Base-by-base conservation (phyloP, 345 rosid genomes). In the Salix arbutifolia region DNA sequence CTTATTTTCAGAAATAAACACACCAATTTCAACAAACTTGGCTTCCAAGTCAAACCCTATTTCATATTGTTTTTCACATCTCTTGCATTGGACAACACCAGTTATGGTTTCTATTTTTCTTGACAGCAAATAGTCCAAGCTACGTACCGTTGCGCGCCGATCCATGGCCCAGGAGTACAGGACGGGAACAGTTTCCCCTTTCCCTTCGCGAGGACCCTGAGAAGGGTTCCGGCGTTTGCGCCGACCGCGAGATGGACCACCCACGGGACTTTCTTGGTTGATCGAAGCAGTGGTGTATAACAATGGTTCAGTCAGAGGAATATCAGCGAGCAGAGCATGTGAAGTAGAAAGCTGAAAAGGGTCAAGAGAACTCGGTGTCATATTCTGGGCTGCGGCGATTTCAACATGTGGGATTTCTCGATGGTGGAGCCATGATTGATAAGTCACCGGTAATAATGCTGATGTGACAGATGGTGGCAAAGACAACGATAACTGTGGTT, bases 111-210 rank as follows among this genome's bases (percentile, higher is more conserved):
- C 28, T 40, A 92, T 84, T 25, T 79, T 69, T 8, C 75, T 79
- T 4, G 91, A 70, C 19, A 81, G 53, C 40, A 95, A 82, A 67
- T 81, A 46, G 25, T 74, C 80, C 19, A 91, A 19, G 52, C 74
- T 82, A 8, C 86, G 86, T 18, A 93, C 86, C 14, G 37, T 76
- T 70, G 92, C 97, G 13, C 91, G 85, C 14, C 40, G 38, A 1
- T 73, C 79, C 2, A 91, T 89, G 21, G 97, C 92, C 98, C 98
- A 92, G 0, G 91, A 92, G 71, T 40, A 89, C n/a, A 91, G 91
- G 6, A 87, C 80, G 0, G 82, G 76, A 1, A 91, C 83, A 7
- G 65, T 79, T 23, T 84, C 83, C n/a, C 76, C 71, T 65, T 80
- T 87, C 30, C 86, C 87, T 16, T 76, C 76, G 3, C 84, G 65